phyloP scores from a whole-genome alignment of 2,329 filamentous ascomycete genomes.

The Hypoxylon sp. region DNA sequence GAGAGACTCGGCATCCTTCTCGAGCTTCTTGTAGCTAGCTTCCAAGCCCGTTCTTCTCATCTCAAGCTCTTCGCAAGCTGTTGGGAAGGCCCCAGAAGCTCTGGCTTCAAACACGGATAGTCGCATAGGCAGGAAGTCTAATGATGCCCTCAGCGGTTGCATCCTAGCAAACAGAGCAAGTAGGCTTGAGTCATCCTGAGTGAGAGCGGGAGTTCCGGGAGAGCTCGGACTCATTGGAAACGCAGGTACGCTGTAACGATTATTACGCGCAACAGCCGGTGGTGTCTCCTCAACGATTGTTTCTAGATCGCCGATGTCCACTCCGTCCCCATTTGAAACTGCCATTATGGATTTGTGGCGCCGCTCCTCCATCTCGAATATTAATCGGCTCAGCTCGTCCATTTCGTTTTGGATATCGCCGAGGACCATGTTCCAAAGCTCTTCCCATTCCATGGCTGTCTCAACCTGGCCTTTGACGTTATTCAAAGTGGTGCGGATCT shows the following conservation, averaged over 20 bases:
- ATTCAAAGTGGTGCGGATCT: constrained; percentile 82
- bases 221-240: constrained; percentile 75
- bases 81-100: constrained; percentile 85
- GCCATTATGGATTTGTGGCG: constrained; percentile 83
- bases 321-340: constrained; percentile 71
- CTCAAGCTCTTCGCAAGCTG: constrained; percentile 89
- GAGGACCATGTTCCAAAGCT: constrained; percentile 93
- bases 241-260: constrained; percentile 77
- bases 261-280: constrained; percentile 68
- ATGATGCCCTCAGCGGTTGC: constrained; percentile 91
- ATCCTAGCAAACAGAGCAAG: constrained; percentile 93
- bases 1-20: constrained; percentile 90
- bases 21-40: constrained; percentile 87
- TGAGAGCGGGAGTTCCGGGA: constrained; percentile 69
- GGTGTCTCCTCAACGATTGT: constrained; percentile 94
- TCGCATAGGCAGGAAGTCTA: constrained; percentile 97
- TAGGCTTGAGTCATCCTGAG: constrained; percentile 88
- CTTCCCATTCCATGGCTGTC: constrained; percentile 98
- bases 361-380: constrained; percentile 98
- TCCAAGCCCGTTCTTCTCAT: constrained; percentile 82
- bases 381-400: constrained; percentile 81
- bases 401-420: constrained; percentile 93
- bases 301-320: constrained; percentile 89
- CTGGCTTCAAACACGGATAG: constrained; percentile 87
- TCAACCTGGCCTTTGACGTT: constrained; percentile 92